phyloP scores from a whole-genome alignment of 805 yeast species.

The Zygoascus bituminiphila region DNA sequence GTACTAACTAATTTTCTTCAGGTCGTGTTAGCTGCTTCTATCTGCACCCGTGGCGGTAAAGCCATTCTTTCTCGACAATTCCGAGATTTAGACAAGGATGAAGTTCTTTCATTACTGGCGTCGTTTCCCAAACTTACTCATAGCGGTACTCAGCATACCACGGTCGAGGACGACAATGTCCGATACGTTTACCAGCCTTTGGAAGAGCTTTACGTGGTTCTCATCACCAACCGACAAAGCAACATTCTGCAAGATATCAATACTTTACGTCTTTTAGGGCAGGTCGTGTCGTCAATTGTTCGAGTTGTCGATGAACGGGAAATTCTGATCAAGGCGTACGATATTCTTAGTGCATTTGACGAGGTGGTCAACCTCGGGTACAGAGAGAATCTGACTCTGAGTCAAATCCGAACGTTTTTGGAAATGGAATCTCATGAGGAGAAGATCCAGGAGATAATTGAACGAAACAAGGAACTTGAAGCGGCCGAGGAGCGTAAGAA shows the following conservation, averaged over 20 bases:
- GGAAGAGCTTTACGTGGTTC: conserved; percentile 84
- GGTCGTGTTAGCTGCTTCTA: conserved; percentile 71
- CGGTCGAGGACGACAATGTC: conserved; percentile 84
- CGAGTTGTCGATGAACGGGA: conserved; percentile 73
- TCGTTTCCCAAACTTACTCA: conserved; percentile 75
- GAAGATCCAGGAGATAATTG: conserved; percentile 95
- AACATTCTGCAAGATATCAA: conserved; percentile 92
- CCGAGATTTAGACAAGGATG: conserved; percentile 71
- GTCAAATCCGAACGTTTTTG: conserved; percentile 81
- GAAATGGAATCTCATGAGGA: conserved; percentile 99
- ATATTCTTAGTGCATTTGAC: conserved; percentile 84
- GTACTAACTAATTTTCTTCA: too few species aligned
- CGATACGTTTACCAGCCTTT: conserved; percentile 94
- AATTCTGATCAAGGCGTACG: conserved; percentile 77
- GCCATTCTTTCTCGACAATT: conserved; percentile 90
- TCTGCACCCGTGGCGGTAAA: conserved; percentile 89
- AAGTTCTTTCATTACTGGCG: conserved; percentile 78
- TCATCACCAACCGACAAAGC: conserved; percentile 83
- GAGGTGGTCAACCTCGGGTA: conserved; percentile 87
- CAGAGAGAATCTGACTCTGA: conserved; percentile 72
- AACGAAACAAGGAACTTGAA: conserved; percentile 91
- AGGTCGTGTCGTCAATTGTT: conserved; percentile 67
- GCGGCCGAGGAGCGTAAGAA: conserved; percentile 96
- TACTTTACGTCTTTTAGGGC: conserved; percentile 77
- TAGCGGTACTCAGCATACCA: conserved; percentile 75